Percentiles rank a stretch among this genome's conserved stretches.
These are phyloP conservation scores for Dichotomopilus funicola DNA, from an alignment of 2,329 filamentous ascomycete genomes.

Conservation along the genomic window DNA sequence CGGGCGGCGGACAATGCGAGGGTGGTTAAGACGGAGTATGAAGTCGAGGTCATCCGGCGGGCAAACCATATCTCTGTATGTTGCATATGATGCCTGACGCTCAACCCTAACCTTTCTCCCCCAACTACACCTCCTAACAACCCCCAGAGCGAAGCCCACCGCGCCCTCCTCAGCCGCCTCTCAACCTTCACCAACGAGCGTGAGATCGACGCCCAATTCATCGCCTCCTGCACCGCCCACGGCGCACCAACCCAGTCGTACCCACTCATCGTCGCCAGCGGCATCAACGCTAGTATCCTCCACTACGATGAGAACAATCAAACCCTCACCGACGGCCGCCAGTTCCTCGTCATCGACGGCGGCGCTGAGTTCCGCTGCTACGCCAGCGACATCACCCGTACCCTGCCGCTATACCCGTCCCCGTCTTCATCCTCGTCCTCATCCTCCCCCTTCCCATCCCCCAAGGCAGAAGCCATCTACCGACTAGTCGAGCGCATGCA, in stretches of 20 bases:
- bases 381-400: constrained; percentile 83
- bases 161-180: constrained; percentile 60
- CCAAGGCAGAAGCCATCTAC: constrained; percentile 68
- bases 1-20: constrained; percentile 73
- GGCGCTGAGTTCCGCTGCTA: constrained; percentile 82
- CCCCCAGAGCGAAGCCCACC: constrained; percentile 58
- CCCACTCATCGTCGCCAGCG: constrained; percentile 78
- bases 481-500: constrained; percentile 78
- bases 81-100: too few species aligned
- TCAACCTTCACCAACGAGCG: constrained; percentile 65
- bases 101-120: neutral
- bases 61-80: constrained; percentile 66
- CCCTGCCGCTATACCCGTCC: constrained; percentile 63
- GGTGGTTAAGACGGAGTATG: constrained; percentile 78
- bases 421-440: constrained; percentile 41
- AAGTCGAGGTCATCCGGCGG: constrained; percentile 72
- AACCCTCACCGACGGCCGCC: constrained; percentile 43
- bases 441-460: constrained; percentile 28
- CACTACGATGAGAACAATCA: constrained; percentile 78
- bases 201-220: constrained; percentile 74
- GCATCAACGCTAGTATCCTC: constrained; percentile 73
- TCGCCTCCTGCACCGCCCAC: constrained; percentile 62
- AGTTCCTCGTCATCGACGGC: constrained; percentile 79
- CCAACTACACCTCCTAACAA: neutral
- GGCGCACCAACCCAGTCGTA: constrained; percentile 79